These are phyloP conservation scores for Allodekkera sacchari DNA, from an alignment of 805 yeast species.

Conservation along the genomic window DNA sequence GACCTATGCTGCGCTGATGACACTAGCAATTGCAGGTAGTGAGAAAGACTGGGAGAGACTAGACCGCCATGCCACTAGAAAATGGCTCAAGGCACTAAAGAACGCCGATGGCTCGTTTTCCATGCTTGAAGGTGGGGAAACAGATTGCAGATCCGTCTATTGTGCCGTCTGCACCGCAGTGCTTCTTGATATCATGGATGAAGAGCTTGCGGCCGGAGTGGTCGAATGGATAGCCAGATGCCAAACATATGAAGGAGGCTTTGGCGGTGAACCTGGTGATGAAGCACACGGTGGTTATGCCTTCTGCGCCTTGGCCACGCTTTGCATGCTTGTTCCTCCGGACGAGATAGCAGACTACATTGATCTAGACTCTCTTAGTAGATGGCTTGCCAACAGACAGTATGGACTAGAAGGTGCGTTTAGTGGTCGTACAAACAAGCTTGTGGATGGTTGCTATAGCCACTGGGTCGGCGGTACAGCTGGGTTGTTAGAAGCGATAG, in stretches of 20 bases:
- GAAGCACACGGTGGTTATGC: slow-evolving; percentile 99
- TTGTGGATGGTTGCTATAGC: slow-evolving; percentile 94
- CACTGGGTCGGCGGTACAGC: slow-evolving; percentile 88
- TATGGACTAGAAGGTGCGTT: slow-evolving; percentile 74
- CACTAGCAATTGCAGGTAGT: slow-evolving; percentile 46
- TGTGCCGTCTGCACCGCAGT: slow-evolving; percentile 75
- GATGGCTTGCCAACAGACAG: slow-evolving; percentile 73
- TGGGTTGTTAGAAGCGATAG: slow-evolving; percentile 52
- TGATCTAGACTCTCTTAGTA: slow-evolving; percentile 40
- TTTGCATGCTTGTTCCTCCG: slow-evolving; percentile 38
- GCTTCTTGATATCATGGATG: slow-evolving; percentile 53
- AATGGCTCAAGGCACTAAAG: slow-evolving; percentile 64
- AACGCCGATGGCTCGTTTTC: slow-evolving; percentile 65
- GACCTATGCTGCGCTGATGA: slow-evolving; percentile 66
- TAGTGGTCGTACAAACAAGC: slow-evolving; percentile 82
- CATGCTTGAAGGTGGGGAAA: slow-evolving; percentile 74
- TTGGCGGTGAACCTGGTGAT: slow-evolving; percentile 71
- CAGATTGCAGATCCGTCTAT: slow-evolving; percentile 78
- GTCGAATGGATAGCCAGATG: slow-evolving; percentile 57
- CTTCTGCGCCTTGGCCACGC: slow-evolving; percentile 73
- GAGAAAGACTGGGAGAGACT: slow-evolving; percentile 33
- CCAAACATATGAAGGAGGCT: slow-evolving; percentile 94
- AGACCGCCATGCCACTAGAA: slow-evolving; percentile 38
- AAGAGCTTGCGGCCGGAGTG: slow-evolving; percentile 45
- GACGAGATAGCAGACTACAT: slow-evolving; percentile 21